Evolutionary conservation across 768 basidiomycete genomes (phyloP).

Genomic region (Kwoniella sp.): DNA sequence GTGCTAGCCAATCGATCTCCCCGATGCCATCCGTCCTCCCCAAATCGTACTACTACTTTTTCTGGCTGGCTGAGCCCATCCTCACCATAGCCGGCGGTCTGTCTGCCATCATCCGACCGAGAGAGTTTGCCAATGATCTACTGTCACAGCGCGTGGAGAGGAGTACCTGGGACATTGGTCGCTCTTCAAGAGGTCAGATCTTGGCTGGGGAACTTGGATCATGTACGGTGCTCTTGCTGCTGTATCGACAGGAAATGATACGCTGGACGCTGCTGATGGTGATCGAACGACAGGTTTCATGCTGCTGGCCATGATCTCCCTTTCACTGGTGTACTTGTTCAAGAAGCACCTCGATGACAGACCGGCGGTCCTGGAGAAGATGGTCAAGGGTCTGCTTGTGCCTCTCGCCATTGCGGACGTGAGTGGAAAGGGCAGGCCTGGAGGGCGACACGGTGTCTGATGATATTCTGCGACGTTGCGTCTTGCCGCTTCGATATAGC

Average conservation of each 20-base stretch:
- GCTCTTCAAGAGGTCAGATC: slow-evolving; percentile 35
- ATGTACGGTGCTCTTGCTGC: slow-evolving; percentile 25
- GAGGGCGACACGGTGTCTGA: neutral
- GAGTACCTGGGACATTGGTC: slow-evolving; percentile 25
- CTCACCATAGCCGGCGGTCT: slow-evolving; percentile 40
- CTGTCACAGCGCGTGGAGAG: slow-evolving; percentile 23
- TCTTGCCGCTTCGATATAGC: slow-evolving; percentile 4
- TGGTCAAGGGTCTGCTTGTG: slow-evolving; percentile 41
- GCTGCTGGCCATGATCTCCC: slow-evolving; percentile 42
- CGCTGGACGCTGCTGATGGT: neutral
- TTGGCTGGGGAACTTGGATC: slow-evolving; percentile 39
- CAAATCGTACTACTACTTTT: slow-evolving; percentile 36
- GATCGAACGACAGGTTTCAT: slow-evolving; percentile 37
- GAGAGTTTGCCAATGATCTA: slow-evolving; percentile 30
- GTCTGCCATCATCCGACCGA: slow-evolving; percentile 39
- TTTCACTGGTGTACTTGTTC: slow-evolving; percentile 35
- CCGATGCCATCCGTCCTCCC: slow-evolving; percentile 20
- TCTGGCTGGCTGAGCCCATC: slow-evolving; percentile 38
- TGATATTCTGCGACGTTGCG: neutral
- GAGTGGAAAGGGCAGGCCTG: neutral
- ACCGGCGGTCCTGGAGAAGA: slow-evolving; percentile 33
- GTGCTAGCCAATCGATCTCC: too few relatives aligned
- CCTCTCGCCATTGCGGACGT: slow-evolving; percentile 47
- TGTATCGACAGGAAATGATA: neutral
- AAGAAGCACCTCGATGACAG: slow-evolving; percentile 22